Base-by-base conservation (phyloP, 768 basidiomycete genomes). In the Tylopilus intermedius region DNA sequence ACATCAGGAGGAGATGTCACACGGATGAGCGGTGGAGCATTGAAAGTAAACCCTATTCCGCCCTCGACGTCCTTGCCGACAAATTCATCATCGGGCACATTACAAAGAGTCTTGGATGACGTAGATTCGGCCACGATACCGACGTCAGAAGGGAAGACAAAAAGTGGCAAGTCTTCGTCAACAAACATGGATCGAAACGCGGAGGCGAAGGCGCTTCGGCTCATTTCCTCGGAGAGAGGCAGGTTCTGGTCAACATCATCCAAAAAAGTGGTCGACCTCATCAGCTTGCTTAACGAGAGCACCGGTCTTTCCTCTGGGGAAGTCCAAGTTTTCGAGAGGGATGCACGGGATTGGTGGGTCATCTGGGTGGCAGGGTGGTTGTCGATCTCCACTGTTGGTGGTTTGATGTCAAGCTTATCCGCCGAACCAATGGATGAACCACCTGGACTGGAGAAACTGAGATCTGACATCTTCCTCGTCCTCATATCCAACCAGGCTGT, bases 31-130 rank as follows among this genome's bases (percentile, higher is more conserved):
- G 66, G 69, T n/a, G 88, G 83, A 18, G 83, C 79, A 3, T 79
- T 81, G 56, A 90, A 88, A 3, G 77, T 85, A 59, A 90, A 88
- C 55, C 77, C 81, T 63, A 90, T 86, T 5, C 88, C 88, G 29
- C 83, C 76, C 46, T 78, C 80, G 40, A 80, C 79, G 51, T 65
- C 68, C 54, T 84, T 80, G 29, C 82, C 83, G 50, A 81, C 74
- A 58, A 82, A 76, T 40, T 80, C 77, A 13, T 77, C 77, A 51
- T 78, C 76, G 26, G 70, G 62, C 2, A 80, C 75, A 26, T 65
- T 62, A 30, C 69, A 72, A 30, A 81, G 69, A 8, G 55, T 65
- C 24, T 55, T 58, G 41, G 63, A 58, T 14, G 58, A 62, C 9
- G 39, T 9, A 8, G 64, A 64, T 6, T 68, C 73, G 37, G 72